Base-by-base conservation (phyloP, 2,329 filamentous ascomycete genomes). In the Colletotrichum spaethianum region DNA sequence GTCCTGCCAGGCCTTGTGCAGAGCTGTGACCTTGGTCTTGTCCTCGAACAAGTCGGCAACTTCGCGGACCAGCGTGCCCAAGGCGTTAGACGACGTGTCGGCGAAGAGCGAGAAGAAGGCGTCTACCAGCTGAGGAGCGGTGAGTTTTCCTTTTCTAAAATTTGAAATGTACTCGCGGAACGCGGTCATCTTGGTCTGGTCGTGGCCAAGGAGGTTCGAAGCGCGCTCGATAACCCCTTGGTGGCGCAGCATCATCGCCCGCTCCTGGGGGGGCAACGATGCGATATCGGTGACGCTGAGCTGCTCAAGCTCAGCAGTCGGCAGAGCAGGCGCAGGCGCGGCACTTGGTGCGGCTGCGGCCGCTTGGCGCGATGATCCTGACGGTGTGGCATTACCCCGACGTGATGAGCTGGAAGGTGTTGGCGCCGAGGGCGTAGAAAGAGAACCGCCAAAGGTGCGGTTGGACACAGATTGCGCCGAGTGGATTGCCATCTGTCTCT, bases 1-100 rank as follows among this genome's bases (percentile, higher is more conserved):
- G 82, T 98, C 94, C 76, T 94, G 94, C 95, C 96, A 98, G 1
- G 95, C 94, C 77, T 93, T 93, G 33, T 95, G 89, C 3, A 99
- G 84, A 0, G 86, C 87, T 63, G 93, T 91, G 1, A 91, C 91
- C 79, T 97, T 98, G 23, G 82, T 80, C 61, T 92, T 88, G 76
- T 97, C 93, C 76, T 99, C 96, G 77, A 96, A 98, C 14, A 99
- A 90, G 63, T 98, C 96, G 6, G 96, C 93, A 3, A 98, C 89
- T 79, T 99, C 96, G 73, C 96, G 93, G 74, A 98, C 89, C 0
- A 99, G 88, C 33, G 95, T 98, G 18, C 95, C 95, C 0, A 99
- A 86, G 36, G 97, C 93, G 18, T 91, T 90, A 9, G 94, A 92
- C 0, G 93, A 91, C 0, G 93, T 93, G 79, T 97, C 93, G 26